phyloP scores from a whole-genome alignment of 805 yeast species.

The Pichia heedii region DNA sequence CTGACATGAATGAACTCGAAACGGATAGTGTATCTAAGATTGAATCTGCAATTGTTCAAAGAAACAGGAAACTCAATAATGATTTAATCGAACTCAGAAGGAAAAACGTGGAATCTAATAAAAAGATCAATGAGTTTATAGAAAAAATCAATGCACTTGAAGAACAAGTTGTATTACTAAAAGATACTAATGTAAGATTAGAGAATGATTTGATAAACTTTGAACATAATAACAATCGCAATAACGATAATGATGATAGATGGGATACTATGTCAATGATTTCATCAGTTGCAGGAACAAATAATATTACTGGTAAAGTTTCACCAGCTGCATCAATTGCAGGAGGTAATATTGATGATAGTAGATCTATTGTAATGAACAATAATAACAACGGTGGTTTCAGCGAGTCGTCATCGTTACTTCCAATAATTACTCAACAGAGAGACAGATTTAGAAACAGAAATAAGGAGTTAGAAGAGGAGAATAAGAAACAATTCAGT shows the following conservation, averaged over 20 bases:
- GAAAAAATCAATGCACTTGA: conserved; percentile 26
- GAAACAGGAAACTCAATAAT: conserved; percentile 64
- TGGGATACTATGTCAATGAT: conserved; percentile 61
- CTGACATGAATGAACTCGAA: conserved; percentile 26
- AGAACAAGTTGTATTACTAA: conserved; percentile 34
- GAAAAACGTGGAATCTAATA: conserved; percentile 39
- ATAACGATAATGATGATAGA: conserved; percentile 32
- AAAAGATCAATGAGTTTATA: conserved; percentile 34
- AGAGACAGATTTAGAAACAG: conserved; percentile 87
- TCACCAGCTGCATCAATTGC: conserved; percentile 48
- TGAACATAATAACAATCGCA: conserved; percentile 28
- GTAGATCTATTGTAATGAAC: not conserved
- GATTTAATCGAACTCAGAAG: conserved; percentile 63
- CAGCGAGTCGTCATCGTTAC: conserved; percentile 32
- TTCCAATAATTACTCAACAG: conserved; percentile 88
- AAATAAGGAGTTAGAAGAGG: conserved; percentile 77
- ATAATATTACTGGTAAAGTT: conserved; percentile 22
- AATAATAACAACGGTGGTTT: not conserved
- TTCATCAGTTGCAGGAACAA: conserved; percentile 38
- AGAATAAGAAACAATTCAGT: conserved; percentile 48
- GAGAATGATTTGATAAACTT: conserved; percentile 66
- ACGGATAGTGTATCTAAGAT: conserved; percentile 38
- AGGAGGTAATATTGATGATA: conserved; percentile 25
- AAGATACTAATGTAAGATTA: conserved; percentile 45
- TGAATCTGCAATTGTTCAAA: conserved; percentile 39